phyloP scores from a whole-genome alignment of 345 rosid species.

The Punica granatum region DNA sequence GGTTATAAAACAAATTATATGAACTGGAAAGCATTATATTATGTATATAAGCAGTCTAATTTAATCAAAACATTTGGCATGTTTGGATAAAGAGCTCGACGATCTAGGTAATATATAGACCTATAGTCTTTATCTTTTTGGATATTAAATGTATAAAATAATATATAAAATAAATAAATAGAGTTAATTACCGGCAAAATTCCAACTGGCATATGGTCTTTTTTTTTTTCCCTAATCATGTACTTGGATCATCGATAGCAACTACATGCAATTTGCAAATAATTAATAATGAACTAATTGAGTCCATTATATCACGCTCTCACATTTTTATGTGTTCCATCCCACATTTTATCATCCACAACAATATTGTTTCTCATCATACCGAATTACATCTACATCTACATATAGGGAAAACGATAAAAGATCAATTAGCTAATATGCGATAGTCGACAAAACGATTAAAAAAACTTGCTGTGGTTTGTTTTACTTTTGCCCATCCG shows the following conservation, averaged over 20 bases:
- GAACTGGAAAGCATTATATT: conserved; percentile 10
- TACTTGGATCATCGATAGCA: background rate
- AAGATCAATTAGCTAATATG: no score
- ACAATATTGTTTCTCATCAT: no score
- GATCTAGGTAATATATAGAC: conserved; percentile 3
- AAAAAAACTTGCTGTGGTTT: no score
- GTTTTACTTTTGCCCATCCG: no score
- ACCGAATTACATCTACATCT: no score
- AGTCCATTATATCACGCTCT: background rate
- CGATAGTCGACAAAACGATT: no score
- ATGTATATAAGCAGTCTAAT: background rate
- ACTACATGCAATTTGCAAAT: background rate
- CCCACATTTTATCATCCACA: no score
- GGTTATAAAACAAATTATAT: background rate
- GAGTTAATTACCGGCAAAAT: conserved; percentile 6
- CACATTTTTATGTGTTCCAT: no score
- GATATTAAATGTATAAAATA: no score
- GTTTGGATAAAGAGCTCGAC: conserved; percentile 8
- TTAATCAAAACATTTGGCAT: background rate
- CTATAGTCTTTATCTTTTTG: no score
- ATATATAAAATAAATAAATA: background rate
- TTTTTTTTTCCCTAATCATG: conserved; percentile 5
- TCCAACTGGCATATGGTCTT: conserved; percentile 3
- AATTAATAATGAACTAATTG: background rate
- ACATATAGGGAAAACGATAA: no score